Evolutionary conservation across 2,329 filamentous ascomycete genomes (phyloP), one percentile per base, ranked within the genome.

Genomic region (Torrubiella hemipterigena): DNA sequence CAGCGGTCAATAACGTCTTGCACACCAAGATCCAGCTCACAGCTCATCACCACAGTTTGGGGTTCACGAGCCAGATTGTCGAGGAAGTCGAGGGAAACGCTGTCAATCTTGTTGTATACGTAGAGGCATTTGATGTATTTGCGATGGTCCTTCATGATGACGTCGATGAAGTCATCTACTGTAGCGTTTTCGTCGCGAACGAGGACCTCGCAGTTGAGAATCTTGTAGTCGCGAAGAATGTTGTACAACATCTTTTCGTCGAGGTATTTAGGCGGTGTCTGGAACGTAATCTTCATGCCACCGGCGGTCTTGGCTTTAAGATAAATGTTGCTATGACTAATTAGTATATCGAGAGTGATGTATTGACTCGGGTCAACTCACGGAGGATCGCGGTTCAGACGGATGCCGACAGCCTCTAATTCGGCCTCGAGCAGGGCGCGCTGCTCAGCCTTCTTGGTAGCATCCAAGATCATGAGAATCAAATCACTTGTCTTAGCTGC

Each of bases 101-200:
- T 80, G 62, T 98, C 91, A 61, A 98, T 93, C 63, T 98, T 98
- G 79, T 98, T 98, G 76, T 98, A 98, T 19, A 96, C 89, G 60
- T 98, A 98, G 19, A 98, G 69, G 51, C 84, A 79, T 54, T 68
- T 75, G 65, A 98, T 95, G 66, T 98, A 98, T 58, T 93, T 98
- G 51, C 91, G 70, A 65, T 98, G 91, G 52, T 95, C 85, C 58
- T 91, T 93, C 89, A 96, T 96, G 59, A 98, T 95, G 38, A 95
- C 86, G 56, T 98, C 91, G 61, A 98, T 98, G 56, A 98, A 82
- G 58, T 98, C 89, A 61, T 98, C 91, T 21, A 98, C 86, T 1
- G 91, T 96, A 24, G 81, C 85, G 52, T 93, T 77, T 50, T 98
- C 91, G 52, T 98, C 91, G 46, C 91, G 81, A 12, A 98, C 76